Percentiles rank a stretch among this genome's conserved stretches.
These are phyloP conservation scores for Zopfia rhizophila DNA, from an alignment of 2,329 filamentous ascomycete genomes.

Conservation along the genomic window DNA sequence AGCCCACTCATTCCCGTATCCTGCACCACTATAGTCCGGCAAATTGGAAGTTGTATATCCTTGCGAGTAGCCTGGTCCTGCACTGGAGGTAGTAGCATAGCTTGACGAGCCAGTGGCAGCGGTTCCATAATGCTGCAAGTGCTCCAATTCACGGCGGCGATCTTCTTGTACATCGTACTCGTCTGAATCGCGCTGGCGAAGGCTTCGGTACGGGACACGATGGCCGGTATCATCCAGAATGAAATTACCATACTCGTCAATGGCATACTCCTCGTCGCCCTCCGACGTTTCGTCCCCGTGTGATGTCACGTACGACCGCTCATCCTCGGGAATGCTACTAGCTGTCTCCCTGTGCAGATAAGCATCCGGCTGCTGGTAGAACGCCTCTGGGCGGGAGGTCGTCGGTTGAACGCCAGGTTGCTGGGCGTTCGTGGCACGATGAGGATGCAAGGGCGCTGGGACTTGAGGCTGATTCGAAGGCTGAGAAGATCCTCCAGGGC, in stretches of 20 bases:
- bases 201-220: constrained; percentile 45
- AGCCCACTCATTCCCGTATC: constrained; percentile 51
- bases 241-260: constrained; percentile 50
- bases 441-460: constrained; percentile 40
- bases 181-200: constrained; percentile 54
- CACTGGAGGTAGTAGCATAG: constrained; percentile 40
- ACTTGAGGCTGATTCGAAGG: constrained; percentile 30
- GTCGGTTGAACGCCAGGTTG: constrained; percentile 32
- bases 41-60: constrained; percentile 28
- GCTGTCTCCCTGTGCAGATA: constrained; percentile 46
- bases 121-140: constrained; percentile 58
- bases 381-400: constrained; percentile 48
- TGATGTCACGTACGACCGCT: constrained; percentile 48
- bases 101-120: constrained; percentile 39
- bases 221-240: constrained; percentile 48
- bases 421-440: constrained; percentile 32
- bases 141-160: constrained; percentile 59
- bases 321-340: constrained; percentile 42
- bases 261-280: constrained; percentile 50
- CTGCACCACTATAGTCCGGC: constrained; percentile 50
- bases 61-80: constrained; percentile 32
- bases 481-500: constrained; percentile 28
- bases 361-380: constrained; percentile 51
- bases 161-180: constrained; percentile 66
- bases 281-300: constrained; percentile 46